Evolutionary conservation across 345 rosid genomes (phyloP).

Genomic region (Luvunga scandens): DNA sequence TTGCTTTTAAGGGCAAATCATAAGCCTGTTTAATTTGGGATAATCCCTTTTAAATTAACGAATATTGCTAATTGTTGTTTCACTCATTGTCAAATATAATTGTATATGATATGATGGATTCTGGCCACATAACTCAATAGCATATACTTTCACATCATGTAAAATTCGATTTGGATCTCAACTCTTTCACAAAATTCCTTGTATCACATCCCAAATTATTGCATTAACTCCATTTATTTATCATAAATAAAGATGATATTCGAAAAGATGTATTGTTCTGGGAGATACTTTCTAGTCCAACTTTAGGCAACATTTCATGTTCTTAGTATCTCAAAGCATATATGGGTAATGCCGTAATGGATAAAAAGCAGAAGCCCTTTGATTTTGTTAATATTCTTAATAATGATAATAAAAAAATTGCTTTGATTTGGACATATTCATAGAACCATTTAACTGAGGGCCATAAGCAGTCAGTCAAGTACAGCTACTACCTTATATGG

Average conservation of each 20-base stretch:
- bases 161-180: constrained; percentile 2
- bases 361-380: neutral
- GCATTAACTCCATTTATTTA: neutral
- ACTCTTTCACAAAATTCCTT: neutral
- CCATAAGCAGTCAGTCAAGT: neutral
- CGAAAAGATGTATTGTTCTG: neutral
- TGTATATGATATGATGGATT: neutral
- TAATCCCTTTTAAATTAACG: neutral
- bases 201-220: neutral
- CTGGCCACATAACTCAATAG: neutral
- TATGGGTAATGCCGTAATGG: constrained; percentile 18
- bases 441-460: neutral
- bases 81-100: neutral
- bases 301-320: neutral
- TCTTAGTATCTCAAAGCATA: neutral
- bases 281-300: neutral
- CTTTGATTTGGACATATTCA: constrained; percentile 1
- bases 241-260: neutral
- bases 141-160: neutral
- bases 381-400: constrained; percentile 10
- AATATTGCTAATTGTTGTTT: neutral
- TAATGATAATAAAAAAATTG: neutral
- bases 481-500: neutral
- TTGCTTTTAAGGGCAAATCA: neutral
- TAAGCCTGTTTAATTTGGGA: neutral